Percentiles rank a stretch among this genome's conserved stretches.
Evolutionary conservation across 2,329 filamentous ascomycete species (phyloP).

Genomic region (Biscogniauxia sp.): DNA sequence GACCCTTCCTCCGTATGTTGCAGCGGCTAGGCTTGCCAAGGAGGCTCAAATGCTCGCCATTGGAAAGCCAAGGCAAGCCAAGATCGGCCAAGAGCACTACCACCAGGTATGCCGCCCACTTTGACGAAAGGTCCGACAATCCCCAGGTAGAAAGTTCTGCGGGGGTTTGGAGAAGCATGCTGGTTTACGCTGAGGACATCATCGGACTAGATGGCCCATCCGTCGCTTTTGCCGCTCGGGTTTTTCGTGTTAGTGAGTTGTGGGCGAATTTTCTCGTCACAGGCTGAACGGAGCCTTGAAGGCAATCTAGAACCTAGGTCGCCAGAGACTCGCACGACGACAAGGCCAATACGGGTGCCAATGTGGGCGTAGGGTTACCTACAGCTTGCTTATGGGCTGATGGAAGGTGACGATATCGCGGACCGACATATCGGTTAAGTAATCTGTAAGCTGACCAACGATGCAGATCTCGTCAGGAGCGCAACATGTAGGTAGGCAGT

Average conservation of each 20-base stretch:
- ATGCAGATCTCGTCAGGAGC: neutral
- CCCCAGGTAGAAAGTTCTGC: conserved; percentile 5
- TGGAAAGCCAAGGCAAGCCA: conserved; percentile 13
- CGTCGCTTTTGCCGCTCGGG: neutral
- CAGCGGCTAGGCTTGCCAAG: conserved; percentile 12
- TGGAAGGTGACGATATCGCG: neutral
- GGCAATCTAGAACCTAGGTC: neutral
- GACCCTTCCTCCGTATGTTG: conserved; percentile 9
- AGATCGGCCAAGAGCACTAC: conserved; percentile 12
- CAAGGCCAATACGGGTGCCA: too few relatives aligned
- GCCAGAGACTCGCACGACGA: neutral
- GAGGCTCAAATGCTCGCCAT: conserved; percentile 6
- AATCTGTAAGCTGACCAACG: neutral
- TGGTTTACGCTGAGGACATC: neutral
- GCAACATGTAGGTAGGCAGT: neutral
- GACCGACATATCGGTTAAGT: neutral
- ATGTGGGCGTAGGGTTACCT: neutral
- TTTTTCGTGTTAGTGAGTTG: neutral
- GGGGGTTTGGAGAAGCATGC: conserved; percentile 6
- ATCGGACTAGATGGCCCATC: neutral
- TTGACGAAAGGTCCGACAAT: conserved; percentile 5
- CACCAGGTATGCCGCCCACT: conserved; percentile 2
- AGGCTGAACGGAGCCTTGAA: neutral
- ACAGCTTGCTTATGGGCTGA: neutral
- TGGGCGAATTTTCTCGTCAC: neutral